Percentiles rank a stretch among this genome's conserved stretches.
phyloP scores from a whole-genome alignment of 306 rosid genomes.

The Dryas alaskensis region DNA sequence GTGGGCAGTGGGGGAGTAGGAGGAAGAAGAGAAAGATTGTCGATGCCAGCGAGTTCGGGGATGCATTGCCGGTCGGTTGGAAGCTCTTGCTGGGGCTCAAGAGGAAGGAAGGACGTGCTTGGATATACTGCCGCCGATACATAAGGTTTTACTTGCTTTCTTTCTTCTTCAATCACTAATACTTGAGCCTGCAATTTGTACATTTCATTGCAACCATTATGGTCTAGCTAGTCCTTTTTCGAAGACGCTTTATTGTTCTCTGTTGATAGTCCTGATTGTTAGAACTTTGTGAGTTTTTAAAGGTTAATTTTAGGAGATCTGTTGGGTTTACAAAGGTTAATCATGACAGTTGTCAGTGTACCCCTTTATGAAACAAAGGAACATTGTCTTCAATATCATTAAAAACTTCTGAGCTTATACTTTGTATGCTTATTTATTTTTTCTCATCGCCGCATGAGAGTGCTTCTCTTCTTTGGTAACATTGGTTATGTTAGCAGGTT shows the following conservation, averaged over 20 bases:
- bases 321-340: too few relatives aligned
- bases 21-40: constrained; percentile 82
- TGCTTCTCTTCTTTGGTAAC: not conserved
- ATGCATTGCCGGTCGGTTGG: constrained; percentile 68
- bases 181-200: not conserved
- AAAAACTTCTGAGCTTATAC: too few relatives aligned
- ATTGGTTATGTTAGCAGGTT: not conserved
- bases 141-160: constrained; percentile 45
- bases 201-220: not conserved
- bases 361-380: too few relatives aligned
- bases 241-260: not conserved
- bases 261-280: not conserved
- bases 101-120: constrained; percentile 79
- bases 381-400: too few relatives aligned
- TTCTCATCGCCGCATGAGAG: not conserved
- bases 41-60: constrained; percentile 61
- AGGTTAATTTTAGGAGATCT: too few relatives aligned
- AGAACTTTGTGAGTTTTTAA: not conserved
- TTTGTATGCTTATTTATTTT: not conserved
- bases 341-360: too few relatives aligned
- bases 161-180: not conserved
- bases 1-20: constrained; percentile 83
- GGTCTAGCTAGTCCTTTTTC: not conserved
- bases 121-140: constrained; percentile 85
- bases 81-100: constrained; percentile 74